A percentile compares a stretch with the other conserved stretches of the same genome.
Evolutionary conservation across 495 filamentous ascomycete genomes (phyloP).

Genomic region (Penicillium odoratum): DNA sequence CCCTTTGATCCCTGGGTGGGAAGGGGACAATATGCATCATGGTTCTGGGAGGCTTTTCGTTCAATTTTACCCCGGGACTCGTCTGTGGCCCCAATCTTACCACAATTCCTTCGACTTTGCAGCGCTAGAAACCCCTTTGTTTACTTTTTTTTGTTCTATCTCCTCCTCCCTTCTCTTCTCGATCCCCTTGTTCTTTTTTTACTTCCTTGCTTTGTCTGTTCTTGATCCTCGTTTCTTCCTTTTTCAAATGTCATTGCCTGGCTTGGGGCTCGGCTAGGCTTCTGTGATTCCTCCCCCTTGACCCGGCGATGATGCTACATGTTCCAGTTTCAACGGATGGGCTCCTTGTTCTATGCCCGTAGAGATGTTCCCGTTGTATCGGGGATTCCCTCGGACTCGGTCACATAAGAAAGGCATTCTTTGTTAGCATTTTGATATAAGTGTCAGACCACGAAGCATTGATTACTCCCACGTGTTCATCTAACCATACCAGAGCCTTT

Average conservation of each 20-base stretch:
- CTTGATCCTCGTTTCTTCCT: conserved; percentile 21
- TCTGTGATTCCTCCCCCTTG: neutral
- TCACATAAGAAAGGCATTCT: conserved; percentile 15
- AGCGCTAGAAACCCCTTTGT: conserved; percentile 37
- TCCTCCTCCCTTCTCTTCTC: conserved; percentile 27
- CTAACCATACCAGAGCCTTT: neutral
- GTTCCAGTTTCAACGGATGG: conserved; percentile 33
- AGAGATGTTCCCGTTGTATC: conserved; percentile 10
- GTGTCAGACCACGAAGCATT: conserved; percentile 7
- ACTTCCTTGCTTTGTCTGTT: neutral
- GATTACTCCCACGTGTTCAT: conserved; percentile 1
- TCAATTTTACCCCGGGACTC: conserved; percentile 11
- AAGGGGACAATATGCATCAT: conserved; percentile 30
- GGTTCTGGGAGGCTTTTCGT: conserved; percentile 29
- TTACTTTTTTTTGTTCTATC: conserved; percentile 24
- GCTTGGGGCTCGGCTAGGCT: conserved; percentile 19
- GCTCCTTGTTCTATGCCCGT: conserved; percentile 22
- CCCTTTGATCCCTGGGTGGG: conserved; percentile 11
- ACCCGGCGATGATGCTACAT: conserved; percentile 29
- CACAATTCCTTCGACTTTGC: conserved; percentile 33
- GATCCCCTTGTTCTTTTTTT: conserved; percentile 16
- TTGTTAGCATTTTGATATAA: conserved; percentile 12
- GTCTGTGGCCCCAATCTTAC: conserved; percentile 1
- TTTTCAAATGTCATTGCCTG: conserved; percentile 24
- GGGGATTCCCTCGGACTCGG: conserved; percentile 3